Base-by-base conservation (phyloP, 2,329 filamentous ascomycete genomes). In the Aspergillus fumigatus region DNA sequence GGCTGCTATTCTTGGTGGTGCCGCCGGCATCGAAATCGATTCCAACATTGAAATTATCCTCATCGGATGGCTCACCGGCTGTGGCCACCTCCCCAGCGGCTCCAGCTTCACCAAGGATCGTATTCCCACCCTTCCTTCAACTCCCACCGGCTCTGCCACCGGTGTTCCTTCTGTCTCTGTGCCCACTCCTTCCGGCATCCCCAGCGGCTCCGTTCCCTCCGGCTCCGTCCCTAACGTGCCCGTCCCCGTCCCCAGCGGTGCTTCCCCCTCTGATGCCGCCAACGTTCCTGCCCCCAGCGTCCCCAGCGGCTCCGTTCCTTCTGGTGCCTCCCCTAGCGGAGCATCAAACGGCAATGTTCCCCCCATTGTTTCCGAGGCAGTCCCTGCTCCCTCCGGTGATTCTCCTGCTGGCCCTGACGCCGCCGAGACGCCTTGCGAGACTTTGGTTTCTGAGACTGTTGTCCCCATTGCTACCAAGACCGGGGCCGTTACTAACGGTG, bases 1-100 rank as follows among this genome's bases (percentile, higher is more conserved):
- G 23, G 65, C 70, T 66, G 71, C 70, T 55, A 64, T 74, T 63
- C 62, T 73, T 26, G 62, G 67, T 64, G 72, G 72, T 50, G 61
- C 62, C 27, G 50, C 79, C 11, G 72, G 72, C 52, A 79, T 85
- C 55, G 77, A 80, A 26, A 69, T 84, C 51, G 79, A 81, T 64
- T 73, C 70, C 47, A 76, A 80, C 62, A 80, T 82, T 69, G 76
- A 81, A 63, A 73, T 81, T 59, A 82, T 82, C 59, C 70, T 79
- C 57, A 74, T 82, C 60, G 60, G 68, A 56, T 73, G 69, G 69
- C 63, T 72, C 55, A 70, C 66, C 45, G 70, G 69, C 57, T 70
- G 69, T 63, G 60, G 62, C 51, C 52, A 51, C 51, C 55, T 67
- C 38, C 59, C 66, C 45, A 63, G 65, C 59, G 61, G 53, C 47